These are phyloP conservation scores for Colletotrichum camelliae DNA, from an alignment of 2,329 filamentous ascomycete species.

Conservation along the genomic window DNA sequence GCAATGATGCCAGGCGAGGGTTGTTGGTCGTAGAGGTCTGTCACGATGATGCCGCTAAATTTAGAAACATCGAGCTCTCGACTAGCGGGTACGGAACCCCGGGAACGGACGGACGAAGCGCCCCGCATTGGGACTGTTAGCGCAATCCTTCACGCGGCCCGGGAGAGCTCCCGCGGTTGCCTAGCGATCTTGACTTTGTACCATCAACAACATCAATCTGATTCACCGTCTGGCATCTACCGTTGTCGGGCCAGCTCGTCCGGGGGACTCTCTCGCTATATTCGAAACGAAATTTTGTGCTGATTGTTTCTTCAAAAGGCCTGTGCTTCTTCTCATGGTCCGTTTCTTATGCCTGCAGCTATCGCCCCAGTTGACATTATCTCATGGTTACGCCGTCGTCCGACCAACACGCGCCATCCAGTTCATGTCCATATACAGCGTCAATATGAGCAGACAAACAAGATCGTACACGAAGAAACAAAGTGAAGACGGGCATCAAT, in stretches of 20 bases:
- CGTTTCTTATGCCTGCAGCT: accelerated
- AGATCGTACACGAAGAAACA: not conserved
- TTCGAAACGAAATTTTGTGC: not conserved
- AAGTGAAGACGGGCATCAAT: accelerated
- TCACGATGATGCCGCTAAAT: not conserved
- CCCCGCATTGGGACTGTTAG: not conserved
- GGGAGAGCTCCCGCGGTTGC: not conserved
- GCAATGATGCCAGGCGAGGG: accelerated
- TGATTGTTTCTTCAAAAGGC: not conserved
- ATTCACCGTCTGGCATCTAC: not conserved
- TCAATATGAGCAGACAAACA: not conserved
- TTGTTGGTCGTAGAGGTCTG: not conserved
- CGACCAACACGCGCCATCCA: not conserved
- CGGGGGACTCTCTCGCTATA: not conserved
- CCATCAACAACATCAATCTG: not conserved
- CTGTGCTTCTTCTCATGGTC: not conserved
- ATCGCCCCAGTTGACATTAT: not conserved
- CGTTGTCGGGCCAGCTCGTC: accelerated
- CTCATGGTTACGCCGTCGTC: not conserved
- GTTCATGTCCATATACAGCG: not conserved
- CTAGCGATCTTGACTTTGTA: not conserved
- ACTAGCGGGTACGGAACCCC: not conserved
- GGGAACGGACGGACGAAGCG: not conserved
- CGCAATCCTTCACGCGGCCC: not conserved
- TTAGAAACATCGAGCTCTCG: not conserved